phyloP scores from a whole-genome alignment of 257 asterid genomes.

The Jacaranda copaia region DNA sequence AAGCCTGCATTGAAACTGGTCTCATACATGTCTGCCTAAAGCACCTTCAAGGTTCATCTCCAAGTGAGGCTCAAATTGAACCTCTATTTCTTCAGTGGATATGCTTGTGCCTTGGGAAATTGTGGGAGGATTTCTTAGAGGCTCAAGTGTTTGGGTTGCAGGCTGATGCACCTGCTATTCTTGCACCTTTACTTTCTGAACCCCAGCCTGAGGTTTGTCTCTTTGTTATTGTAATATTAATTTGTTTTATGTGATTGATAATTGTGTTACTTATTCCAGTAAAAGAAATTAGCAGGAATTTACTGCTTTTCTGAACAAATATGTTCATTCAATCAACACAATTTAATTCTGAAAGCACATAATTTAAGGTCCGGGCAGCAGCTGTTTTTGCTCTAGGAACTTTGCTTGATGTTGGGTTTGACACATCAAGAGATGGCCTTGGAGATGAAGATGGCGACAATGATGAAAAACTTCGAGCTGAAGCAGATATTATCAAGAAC shows the following conservation, averaged over 20 bases:
- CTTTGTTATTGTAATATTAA: slow-evolving; percentile 9
- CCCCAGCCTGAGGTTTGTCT: slow-evolving; percentile 96
- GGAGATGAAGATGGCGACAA: slow-evolving; percentile 88
- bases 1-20: slow-evolving; percentile 87
- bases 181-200: slow-evolving; percentile 85
- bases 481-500: slow-evolving; percentile 73
- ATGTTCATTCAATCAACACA: background rate
- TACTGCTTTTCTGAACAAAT: background rate
- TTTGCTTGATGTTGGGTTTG: slow-evolving; percentile 81
- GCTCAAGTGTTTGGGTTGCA: slow-evolving; percentile 85
- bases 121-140: slow-evolving; percentile 94
- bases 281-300: background rate
- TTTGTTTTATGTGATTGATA: background rate
- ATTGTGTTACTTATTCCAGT: background rate
- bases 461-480: slow-evolving; percentile 90
- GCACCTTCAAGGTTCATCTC: slow-evolving; percentile 81
- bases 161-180: slow-evolving; percentile 87
- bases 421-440: slow-evolving; percentile 75
- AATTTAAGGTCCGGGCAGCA: slow-evolving; percentile 89
- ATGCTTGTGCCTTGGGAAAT: slow-evolving; percentile 92
- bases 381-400: slow-evolving; percentile 95
- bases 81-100: slow-evolving; percentile 98
- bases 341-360: slow-evolving; percentile 18
- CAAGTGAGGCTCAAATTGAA: slow-evolving; percentile 83
- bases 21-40: slow-evolving; percentile 81